Conservation (phyloP, 805 yeast genomes). For the Candida patagonica region DNA sequence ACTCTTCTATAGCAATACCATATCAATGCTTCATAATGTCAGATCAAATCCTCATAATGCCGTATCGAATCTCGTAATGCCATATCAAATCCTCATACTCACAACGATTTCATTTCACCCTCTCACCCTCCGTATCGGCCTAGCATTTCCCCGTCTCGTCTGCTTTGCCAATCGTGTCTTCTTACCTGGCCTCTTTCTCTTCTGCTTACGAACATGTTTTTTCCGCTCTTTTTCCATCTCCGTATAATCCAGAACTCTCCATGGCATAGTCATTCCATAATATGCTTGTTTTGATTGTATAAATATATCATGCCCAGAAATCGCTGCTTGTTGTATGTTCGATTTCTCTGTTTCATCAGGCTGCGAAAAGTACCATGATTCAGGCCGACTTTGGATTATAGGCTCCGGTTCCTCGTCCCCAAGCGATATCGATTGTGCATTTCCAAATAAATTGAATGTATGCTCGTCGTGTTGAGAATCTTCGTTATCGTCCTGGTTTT, state of each 20-base stretch:
- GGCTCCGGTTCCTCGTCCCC: constrained; percentile 7
- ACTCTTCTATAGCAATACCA: no score
- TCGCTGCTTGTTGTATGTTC: constrained; percentile 10
- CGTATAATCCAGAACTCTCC: constrained; percentile 17
- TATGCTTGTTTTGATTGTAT: constrained; percentile 5
- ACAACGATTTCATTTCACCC: background rate
- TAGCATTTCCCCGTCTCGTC: background rate
- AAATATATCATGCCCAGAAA: constrained; percentile 13
- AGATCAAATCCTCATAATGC: no score
- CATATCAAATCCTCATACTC: no score
- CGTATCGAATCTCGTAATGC: no score
- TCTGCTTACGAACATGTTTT: constrained; percentile 8
- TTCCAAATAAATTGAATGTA: constrained; percentile 4
- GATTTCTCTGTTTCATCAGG: constrained; percentile 4
- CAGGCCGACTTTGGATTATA: constrained; percentile 14
- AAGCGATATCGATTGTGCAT: constrained; percentile 1
- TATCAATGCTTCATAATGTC: no score
- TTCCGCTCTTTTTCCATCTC: constrained; percentile 10
- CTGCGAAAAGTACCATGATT: constrained; percentile 14
- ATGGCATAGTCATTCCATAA: constrained; percentile 18
- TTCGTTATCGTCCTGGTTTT: constrained; percentile 7
- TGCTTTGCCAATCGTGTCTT: constrained; percentile 13
- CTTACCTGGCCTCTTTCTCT: constrained; percentile 18
- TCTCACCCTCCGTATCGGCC: background rate
- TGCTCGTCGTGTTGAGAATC: constrained; percentile 2